Conservation (phyloP, 2,329 filamentous ascomycete genomes). For the Hortaea sp. region DNA sequence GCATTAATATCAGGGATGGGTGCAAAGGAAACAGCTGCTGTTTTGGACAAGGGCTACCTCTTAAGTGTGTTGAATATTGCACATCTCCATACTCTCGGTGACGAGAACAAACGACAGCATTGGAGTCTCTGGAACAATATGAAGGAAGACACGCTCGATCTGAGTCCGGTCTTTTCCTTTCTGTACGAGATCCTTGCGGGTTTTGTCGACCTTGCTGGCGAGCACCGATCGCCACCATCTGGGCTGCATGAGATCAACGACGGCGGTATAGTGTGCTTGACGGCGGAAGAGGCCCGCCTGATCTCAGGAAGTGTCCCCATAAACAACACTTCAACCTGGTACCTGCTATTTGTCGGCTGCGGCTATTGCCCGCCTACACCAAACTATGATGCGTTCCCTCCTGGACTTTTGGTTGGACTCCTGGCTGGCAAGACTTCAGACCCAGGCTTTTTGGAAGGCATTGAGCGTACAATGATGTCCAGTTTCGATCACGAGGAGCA, state of each 20-base stretch:
- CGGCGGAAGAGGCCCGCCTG: no score
- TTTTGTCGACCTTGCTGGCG: conserved; percentile 3
- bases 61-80: conserved; percentile 11
- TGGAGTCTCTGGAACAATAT: conserved; percentile 3
- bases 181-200: conserved; percentile 1
- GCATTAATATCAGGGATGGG: conserved; percentile 7
- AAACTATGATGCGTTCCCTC: conserved; percentile 4
- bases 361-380: neutral
- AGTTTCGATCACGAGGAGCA: conserved; percentile 14
- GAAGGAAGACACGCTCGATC: neutral
- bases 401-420: conserved; percentile 13
- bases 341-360: conserved; percentile 2
- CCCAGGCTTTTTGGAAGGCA: neutral
- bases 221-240: neutral
- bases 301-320: neutral
- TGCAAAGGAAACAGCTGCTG: conserved; percentile 6
- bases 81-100: conserved; percentile 4
- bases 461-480: conserved; percentile 4
- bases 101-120: conserved; percentile 3
- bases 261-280: neutral
- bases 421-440: conserved; percentile 1
- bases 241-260: neutral
- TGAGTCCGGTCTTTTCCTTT: neutral
- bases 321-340: conserved; percentile 1
- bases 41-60: conserved; percentile 13